Percentiles rank a stretch among this genome's conserved stretches.
Evolutionary conservation across 768 basidiomycete species (phyloP).

Genomic region (Suillus sp.): DNA sequence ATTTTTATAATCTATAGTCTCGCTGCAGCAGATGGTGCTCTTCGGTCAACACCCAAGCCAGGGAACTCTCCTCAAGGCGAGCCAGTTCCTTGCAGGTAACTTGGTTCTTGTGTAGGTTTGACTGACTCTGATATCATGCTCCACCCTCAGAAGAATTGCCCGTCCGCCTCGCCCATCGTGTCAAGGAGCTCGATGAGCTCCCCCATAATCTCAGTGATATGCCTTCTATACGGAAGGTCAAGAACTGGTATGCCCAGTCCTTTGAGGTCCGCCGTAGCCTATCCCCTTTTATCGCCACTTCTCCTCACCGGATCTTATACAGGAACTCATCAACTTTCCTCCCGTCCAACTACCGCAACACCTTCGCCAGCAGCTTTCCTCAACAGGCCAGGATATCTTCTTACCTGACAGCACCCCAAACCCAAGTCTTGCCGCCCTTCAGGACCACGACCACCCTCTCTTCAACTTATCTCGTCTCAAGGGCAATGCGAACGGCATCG

Average conservation of each 20-base stretch:
- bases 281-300: slow-evolving; percentile 2
- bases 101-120: slow-evolving; percentile 3
- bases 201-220: slow-evolving; percentile 90
- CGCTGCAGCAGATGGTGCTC: slow-evolving; percentile 95
- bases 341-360: slow-evolving; percentile 67
- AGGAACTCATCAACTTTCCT: slow-evolving; percentile 92
- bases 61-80: slow-evolving; percentile 90
- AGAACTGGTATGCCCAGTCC: slow-evolving; percentile 98
- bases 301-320: slow-evolving; percentile 11
- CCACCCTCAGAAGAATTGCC: slow-evolving; percentile 81
- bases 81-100: slow-evolving; percentile 82
- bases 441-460: slow-evolving; percentile 16
- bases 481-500: slow-evolving; percentile 39
- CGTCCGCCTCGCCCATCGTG: slow-evolving; percentile 91
- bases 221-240: slow-evolving; percentile 92
- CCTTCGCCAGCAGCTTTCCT: slow-evolving; percentile 66
- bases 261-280: slow-evolving; percentile 76
- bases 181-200: slow-evolving; percentile 92
- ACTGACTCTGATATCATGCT: not conserved
- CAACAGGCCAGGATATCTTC: slow-evolving; percentile 33
- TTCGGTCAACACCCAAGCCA: slow-evolving; percentile 97
- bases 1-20: slow-evolving; percentile 54
- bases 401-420: slow-evolving; percentile 82
- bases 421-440: slow-evolving; percentile 54
- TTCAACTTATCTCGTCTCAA: slow-evolving; percentile 24